Evolutionary conservation across 441 rosid species (phyloP).

Genomic region (Gossypium davidsonii): DNA sequence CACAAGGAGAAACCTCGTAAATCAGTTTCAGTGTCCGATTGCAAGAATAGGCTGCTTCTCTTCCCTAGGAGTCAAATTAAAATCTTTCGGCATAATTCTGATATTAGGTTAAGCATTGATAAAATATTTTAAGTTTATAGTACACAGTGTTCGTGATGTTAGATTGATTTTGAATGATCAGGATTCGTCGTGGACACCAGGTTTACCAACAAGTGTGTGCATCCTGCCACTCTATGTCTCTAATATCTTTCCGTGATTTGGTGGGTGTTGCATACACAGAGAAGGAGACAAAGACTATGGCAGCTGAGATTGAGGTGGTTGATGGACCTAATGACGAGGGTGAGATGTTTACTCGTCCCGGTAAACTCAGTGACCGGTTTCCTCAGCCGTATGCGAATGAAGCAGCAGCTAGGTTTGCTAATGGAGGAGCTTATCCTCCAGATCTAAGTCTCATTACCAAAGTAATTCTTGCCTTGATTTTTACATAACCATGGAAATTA

Average conservation of each 20-base stretch:
- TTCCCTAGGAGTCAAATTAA: not conserved
- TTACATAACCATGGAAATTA: conserved; percentile 1
- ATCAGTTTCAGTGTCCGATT: not conserved
- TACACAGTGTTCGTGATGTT: not conserved
- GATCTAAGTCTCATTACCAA: conserved; percentile 98
- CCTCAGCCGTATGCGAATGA: conserved; percentile 94
- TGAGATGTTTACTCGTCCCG: conserved; percentile 97
- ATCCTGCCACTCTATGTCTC: conserved; percentile 97
- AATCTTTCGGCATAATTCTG: not conserved
- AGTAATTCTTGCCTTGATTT: conserved; percentile 34
- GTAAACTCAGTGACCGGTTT: conserved; percentile 95
- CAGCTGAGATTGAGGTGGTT: conserved; percentile 96
- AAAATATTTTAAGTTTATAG: not conserved
- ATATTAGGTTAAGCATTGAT: not conserved
- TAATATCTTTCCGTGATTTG: conserved; percentile 90
- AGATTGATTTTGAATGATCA: conserved; percentile 33
- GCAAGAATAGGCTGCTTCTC: not conserved
- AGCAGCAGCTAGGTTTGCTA: conserved; percentile 95
- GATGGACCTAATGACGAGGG: conserved; percentile 99
- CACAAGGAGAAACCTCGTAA: not conserved
- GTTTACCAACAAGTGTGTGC: conserved; percentile 97
- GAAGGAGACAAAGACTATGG: conserved; percentile 96
- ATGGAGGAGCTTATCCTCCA: conserved; percentile 99
- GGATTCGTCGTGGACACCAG: conserved; percentile 99
- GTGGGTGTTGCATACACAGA: conserved; percentile 98